phyloP scores from a whole-genome alignment of 148 eudicot species.

The Linanthus parryae region DNA sequence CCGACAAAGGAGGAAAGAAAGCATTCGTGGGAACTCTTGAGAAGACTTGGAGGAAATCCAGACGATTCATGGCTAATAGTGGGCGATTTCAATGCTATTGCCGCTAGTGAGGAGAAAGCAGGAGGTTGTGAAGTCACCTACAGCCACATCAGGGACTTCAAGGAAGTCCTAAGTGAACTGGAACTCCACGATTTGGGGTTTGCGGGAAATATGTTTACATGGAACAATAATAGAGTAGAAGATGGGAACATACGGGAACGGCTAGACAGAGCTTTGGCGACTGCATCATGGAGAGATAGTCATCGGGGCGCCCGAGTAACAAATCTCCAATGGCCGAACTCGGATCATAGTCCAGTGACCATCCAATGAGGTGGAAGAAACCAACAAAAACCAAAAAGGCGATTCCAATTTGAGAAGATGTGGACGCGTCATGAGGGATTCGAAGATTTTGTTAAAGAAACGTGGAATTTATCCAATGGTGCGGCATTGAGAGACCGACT shows the following conservation, averaged over 20 bases:
- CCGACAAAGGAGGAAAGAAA: conserved; percentile 1
- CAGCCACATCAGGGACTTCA: neutral
- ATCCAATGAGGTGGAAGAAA: neutral
- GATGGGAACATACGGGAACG: neutral
- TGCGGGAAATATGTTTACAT: neutral
- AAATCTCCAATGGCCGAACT: neutral
- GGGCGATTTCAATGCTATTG: neutral
- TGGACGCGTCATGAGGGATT: too few relatives aligned
- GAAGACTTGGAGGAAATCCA: neutral
- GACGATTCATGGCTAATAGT: neutral
- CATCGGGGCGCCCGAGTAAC: neutral
- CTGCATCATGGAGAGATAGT: neutral
- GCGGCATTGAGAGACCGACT: too few relatives aligned
- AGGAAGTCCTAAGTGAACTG: neutral
- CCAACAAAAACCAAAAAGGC: neutral
- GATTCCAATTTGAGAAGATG: neutral
- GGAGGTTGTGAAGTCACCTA: neutral
- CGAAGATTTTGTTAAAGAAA: neutral
- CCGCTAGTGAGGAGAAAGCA: neutral
- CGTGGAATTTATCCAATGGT: too few relatives aligned
- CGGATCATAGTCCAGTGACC: neutral
- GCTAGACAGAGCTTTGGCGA: neutral
- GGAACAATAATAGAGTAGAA: neutral
- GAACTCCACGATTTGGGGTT: neutral
- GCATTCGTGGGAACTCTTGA: neutral